Base-by-base conservation (phyloP, 2,329 filamentous ascomycete species). In the Fusarium decemcellulare region DNA sequence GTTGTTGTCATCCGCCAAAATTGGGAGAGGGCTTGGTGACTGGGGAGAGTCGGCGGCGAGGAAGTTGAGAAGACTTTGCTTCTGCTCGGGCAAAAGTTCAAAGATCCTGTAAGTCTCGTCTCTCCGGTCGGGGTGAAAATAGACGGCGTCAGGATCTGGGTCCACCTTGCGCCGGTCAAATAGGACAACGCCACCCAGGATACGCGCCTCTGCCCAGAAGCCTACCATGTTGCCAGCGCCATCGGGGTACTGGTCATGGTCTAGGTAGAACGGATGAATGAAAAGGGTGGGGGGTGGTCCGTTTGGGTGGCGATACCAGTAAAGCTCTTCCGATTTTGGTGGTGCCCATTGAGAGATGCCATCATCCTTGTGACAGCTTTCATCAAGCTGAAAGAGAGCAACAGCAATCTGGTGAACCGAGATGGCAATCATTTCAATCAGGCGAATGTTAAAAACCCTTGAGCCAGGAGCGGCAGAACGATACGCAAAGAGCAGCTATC, bases 381-480 rank as follows among this genome's bases (percentile, higher is more conserved):
- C 58, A 8, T 73, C 70, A 3, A 72, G 48, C 5, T 71, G 50
- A 23, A 68, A 77, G 1, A 80, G 48, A 2, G 51, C 44, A 0
- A 74, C 72, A 1, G 74, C 78, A 7, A 79, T 74, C 7, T 78
- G 59, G 42, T 81, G 78, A 4, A 77, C 50, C 3, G 74, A 62
- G 29, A 72, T 30, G 0, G 75, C 77, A 6, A 75, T 59, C 3
- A 81, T 40, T 52, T 81, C 79, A 8, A 80, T 74, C 7, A 81
- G 68, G 1, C 73, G 63, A 16, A 70, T 71, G 0, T 76, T 63
- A 48, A 79, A 81, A 0, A 65, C 55, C 12, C 63, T 48, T 8
- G 77, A 77, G 5, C 64, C 72, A 2, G 48, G 68, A 2, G 68
- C 46, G 1, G 76, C 69, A 10, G 71, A 66, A 18, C 69, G 67